Conservation (phyloP, 2,329 filamentous ascomycete genomes). For the Uncinocarpus reesii region DNA sequence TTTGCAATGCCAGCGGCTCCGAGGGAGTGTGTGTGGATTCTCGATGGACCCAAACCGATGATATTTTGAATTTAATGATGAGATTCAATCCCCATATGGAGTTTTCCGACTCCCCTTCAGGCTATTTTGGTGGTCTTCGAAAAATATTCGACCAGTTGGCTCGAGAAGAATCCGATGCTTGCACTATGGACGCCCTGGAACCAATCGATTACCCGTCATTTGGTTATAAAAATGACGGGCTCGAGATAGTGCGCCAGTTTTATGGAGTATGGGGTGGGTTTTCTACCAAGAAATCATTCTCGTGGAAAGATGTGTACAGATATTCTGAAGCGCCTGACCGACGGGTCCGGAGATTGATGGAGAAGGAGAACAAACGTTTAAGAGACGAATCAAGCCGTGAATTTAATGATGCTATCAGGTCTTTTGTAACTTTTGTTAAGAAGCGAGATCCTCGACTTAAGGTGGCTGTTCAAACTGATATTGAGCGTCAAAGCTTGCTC, state of each 20-base stretch:
- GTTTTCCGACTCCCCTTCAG: slow-evolving; percentile 66
- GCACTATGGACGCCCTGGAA: slow-evolving; percentile 54
- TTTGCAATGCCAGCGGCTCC: slow-evolving; percentile 50
- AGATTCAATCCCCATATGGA: slow-evolving; percentile 69
- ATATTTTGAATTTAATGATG: slow-evolving; percentile 66
- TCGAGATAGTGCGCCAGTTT: slow-evolving; percentile 64
- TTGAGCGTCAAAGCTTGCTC: slow-evolving; percentile 66
- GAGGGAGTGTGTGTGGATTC: slow-evolving; percentile 53
- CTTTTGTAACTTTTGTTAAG: slow-evolving; percentile 75
- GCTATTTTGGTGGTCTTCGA: slow-evolving; percentile 73
- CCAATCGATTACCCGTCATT: slow-evolving; percentile 67
- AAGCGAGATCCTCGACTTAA: slow-evolving; percentile 84
- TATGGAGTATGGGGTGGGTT: slow-evolving; percentile 75
- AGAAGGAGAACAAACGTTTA: slow-evolving; percentile 82
- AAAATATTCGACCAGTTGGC: slow-evolving; percentile 72
- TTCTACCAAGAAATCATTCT: slow-evolving; percentile 71
- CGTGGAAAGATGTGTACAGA: slow-evolving; percentile 80
- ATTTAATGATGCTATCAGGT: slow-evolving; percentile 85
- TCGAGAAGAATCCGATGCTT: slow-evolving; percentile 66
- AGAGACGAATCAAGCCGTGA: slow-evolving; percentile 74
- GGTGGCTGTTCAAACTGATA: slow-evolving; percentile 64
- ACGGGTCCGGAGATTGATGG: slow-evolving; percentile 70
- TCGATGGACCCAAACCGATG: slow-evolving; percentile 66
- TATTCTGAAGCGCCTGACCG: slow-evolving; percentile 81
- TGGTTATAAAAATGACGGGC: slow-evolving; percentile 62